These are phyloP conservation scores for Maudiozyma pseudohumilis DNA, from an alignment of 805 yeast species.

Conservation along the genomic window DNA sequence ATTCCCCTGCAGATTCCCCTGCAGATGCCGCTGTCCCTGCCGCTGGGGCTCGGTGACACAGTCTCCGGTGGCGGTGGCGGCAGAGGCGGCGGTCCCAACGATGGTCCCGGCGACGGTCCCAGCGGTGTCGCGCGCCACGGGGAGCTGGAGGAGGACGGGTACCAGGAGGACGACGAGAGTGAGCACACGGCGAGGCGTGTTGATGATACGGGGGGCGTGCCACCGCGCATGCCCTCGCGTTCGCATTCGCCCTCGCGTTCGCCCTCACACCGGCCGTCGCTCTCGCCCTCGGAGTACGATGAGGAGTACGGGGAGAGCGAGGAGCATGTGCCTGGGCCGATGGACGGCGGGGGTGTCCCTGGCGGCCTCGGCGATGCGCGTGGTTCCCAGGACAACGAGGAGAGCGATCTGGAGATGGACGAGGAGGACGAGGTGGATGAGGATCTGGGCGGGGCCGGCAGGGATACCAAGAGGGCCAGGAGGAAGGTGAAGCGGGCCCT, in stretches of 20 bases:
- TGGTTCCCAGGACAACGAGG: constrained; percentile 9
- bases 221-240: neutral
- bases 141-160: constrained; percentile 11
- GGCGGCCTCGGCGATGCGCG: neutral
- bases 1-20: neutral
- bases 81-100: neutral
- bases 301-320: constrained; percentile 6
- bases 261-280: constrained; percentile 5
- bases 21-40: neutral
- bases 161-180: constrained; percentile 14
- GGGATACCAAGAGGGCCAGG: constrained; percentile 5
- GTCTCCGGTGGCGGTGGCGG: neutral
- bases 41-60: neutral
- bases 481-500: constrained; percentile 1
- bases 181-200: constrained; percentile 5
- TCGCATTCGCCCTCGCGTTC: too few relatives aligned
- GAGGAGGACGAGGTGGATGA: constrained; percentile 11
- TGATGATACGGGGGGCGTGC: neutral
- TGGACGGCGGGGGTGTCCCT: constrained; percentile 5
- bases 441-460: constrained; percentile 13
- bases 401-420: constrained; percentile 5
- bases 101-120: neutral
- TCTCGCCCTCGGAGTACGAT: constrained; percentile 5
- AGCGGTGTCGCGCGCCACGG: too few relatives aligned
- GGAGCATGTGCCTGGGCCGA: constrained; percentile 6